A percentile compares a stretch with the other conserved stretches of the same genome.
phyloP scores from a whole-genome alignment of 139 green algal species.

The Micractinium conductrix region DNA sequence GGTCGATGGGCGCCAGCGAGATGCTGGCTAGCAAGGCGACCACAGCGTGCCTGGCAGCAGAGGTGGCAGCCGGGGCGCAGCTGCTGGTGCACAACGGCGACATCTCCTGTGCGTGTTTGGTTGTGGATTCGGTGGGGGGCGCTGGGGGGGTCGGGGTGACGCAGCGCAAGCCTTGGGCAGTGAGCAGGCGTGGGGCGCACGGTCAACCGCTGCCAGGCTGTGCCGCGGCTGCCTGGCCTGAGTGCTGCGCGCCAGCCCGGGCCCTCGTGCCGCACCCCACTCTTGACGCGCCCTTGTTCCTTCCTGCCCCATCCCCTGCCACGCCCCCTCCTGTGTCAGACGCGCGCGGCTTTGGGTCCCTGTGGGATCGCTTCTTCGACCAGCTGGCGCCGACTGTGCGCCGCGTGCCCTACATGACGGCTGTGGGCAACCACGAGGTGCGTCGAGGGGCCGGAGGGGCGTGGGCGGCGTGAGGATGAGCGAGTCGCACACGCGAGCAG shows the following conservation, averaged over 20 bases:
- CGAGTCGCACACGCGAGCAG: too few species aligned
- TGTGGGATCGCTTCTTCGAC: constrained; percentile 82
- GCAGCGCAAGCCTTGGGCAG: too few species aligned
- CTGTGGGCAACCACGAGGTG: constrained; percentile 83
- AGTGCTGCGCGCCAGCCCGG: background rate
- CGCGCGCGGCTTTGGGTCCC: constrained; percentile 58
- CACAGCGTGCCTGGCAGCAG: constrained; percentile 7
- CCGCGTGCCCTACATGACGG: constrained; percentile 72
- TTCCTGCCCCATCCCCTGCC: background rate
- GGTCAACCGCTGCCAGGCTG: too few species aligned
- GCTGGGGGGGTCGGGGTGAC: too few species aligned
- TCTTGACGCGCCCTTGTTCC: too few species aligned
- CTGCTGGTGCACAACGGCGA: constrained; percentile 69
- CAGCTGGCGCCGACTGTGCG: constrained; percentile 62
- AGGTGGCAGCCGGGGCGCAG: background rate
- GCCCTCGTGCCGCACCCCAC: too few species aligned
- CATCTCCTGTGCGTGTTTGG: constrained; percentile 30
- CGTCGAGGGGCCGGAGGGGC: too few species aligned
- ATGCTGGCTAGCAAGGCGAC: constrained; percentile 21
- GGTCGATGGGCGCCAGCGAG: constrained; percentile 21
- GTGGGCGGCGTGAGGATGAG: too few species aligned
- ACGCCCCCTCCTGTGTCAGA: too few species aligned
- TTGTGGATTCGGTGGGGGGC: too few species aligned
- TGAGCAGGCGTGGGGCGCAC: too few species aligned
- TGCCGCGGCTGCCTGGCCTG: too few species aligned